phyloP scores from a whole-genome alignment of 179 eudicot species.

The Spergularia azorica region DNA sequence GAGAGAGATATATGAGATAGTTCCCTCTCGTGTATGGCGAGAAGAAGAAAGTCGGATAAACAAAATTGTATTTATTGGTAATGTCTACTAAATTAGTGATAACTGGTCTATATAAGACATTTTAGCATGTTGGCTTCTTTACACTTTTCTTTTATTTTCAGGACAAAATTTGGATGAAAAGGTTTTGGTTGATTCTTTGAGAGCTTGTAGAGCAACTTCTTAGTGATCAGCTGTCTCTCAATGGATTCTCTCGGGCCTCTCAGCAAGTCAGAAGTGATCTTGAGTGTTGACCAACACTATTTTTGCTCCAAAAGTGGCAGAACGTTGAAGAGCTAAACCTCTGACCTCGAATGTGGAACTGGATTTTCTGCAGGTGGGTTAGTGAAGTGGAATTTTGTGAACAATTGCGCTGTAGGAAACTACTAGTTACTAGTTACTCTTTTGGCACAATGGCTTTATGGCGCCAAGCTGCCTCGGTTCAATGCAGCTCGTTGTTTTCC shows the following conservation, averaged over 20 bases:
- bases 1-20: slow-evolving; percentile 88
- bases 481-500: too few relatives aligned
- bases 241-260: background rate
- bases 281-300: background rate
- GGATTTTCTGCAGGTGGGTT: too few relatives aligned
- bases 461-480: too few relatives aligned
- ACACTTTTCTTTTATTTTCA: slow-evolving; percentile 32
- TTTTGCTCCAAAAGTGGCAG: background rate
- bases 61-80: slow-evolving; percentile 89
- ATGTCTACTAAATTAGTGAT: slow-evolving; percentile 11
- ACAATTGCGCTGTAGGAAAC: too few relatives aligned
- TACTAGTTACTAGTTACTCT: too few relatives aligned
- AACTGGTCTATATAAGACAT: slow-evolving; percentile 3
- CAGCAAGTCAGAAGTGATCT: background rate
- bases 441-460: too few relatives aligned
- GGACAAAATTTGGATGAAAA: slow-evolving; percentile 75
- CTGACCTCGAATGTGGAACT: too few relatives aligned
- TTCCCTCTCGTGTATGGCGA: slow-evolving; percentile 84
- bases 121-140: background rate
- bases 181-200: slow-evolving; percentile 56
- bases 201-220: slow-evolving; percentile 39
- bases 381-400: too few relatives aligned
- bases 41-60: slow-evolving; percentile 56
- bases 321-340: background rate
- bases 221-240: slow-evolving; percentile 12